phyloP scores from a whole-genome alignment of 2,329 filamentous ascomycete species.

The Ceratocystis papillata region DNA sequence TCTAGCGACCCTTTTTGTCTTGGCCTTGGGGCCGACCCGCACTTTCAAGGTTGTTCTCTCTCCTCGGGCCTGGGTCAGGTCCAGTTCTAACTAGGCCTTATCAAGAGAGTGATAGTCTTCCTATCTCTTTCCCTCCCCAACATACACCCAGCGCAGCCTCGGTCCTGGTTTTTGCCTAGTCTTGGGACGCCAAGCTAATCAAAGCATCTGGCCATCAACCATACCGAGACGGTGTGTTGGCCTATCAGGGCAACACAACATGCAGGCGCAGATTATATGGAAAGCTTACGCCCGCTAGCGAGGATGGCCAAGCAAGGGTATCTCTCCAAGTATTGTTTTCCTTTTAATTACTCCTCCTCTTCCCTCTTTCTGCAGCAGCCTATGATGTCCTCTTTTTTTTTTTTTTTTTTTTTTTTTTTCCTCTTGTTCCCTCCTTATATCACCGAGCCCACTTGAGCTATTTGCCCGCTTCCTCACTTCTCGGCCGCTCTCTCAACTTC shows the following conservation, averaged over 20 bases:
- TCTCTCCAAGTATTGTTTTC: neutral
- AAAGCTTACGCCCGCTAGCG: neutral
- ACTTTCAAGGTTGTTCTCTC: no score
- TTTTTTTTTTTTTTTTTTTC: neutral
- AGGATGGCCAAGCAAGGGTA: neutral
- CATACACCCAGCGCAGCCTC: no score
- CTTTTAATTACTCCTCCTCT: neutral
- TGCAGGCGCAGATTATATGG: neutral
- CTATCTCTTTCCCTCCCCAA: no score
- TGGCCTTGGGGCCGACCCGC: no score
- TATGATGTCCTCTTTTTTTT: neutral
- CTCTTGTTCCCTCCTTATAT: neutral
- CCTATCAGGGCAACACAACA: neutral
- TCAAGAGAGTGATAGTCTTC: no score
- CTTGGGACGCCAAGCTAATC: neutral
- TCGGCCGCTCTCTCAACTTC: neutral
- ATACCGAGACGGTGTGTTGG: neutral
- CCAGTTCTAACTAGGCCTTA: no score
- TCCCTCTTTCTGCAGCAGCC: neutral
- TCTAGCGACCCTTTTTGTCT: no score
- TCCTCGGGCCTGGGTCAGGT: no score
- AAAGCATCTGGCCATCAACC: neutral
- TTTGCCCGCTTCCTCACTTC: neutral
- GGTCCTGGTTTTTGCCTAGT: no score
- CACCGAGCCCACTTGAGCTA: no score